Evolutionary conservation across 192 early-diverging fungal species (phyloP), one percentile per base, ranked within the genome.

Genomic region (Umbelopsis vinacea): DNA sequence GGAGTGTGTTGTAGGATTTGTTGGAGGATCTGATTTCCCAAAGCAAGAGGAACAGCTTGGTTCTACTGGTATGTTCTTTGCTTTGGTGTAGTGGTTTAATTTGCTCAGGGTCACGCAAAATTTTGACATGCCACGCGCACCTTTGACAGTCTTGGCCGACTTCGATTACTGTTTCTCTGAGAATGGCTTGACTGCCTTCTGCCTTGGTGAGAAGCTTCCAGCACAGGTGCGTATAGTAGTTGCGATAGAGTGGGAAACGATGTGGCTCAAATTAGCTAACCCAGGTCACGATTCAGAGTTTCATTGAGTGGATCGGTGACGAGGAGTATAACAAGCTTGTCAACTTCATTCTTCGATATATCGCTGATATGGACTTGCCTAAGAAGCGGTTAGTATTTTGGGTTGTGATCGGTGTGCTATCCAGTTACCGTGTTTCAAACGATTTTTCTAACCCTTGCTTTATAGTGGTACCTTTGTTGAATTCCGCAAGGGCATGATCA

Each of bases 401-500:
- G 19, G 23, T 23, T 6, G 19, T 52, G 17, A 23, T 11, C 19
- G 40, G 12, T 22, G 12, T 22, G 26, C 11, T 12, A 29, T 22
- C 55, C 40, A 21, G 14, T 50, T 43, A 12, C 23, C 48, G 11
- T 33, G 17, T 37, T 15, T 35, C 35, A 63, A 63, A 15, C 33
- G 40, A 29, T 43, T 43, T 43, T 12, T 11, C 52, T 53, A 54
- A 50, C 43, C 33, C 19, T 68, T 43, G 47, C 35, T 24, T 46
- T 72, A 54, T 71, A 94, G 93, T 76, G 97, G 97, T 52, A 98
- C 96, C 0, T 98, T 98, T 81, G 75, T 99, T 77, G 97, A 99
- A 84, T 99, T 99, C 90, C 92, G 97, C 74, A 94, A 94, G 79
- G 97, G 97, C 69, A 98, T 99, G 96, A 92, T 99, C 84, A 99